Conservation (phyloP, 176 grass and related monocot species). For the Avena sativa region DNA sequence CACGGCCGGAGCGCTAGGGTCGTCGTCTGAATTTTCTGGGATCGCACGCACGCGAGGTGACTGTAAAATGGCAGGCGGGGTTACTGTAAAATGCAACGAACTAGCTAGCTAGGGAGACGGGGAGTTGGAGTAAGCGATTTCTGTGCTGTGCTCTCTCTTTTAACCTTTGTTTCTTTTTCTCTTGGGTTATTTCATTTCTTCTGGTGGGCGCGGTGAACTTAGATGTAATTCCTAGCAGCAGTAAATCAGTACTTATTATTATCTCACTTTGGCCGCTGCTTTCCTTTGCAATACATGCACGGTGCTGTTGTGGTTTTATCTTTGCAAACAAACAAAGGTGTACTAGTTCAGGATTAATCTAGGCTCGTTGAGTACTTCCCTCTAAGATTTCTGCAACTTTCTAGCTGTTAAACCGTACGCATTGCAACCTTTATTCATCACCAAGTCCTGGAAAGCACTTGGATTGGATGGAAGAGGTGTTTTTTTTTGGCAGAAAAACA, state of each 20-base stretch:
- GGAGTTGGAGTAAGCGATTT: conserved; percentile 17
- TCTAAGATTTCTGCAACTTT: not conserved
- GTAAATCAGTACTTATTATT: not conserved
- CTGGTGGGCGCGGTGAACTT: not conserved
- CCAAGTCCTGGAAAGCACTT: not conserved
- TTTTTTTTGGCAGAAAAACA: no score
- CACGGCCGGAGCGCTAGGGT: conserved; percentile 47
- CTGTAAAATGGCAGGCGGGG: conserved; percentile 11
- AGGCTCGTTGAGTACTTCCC: not conserved
- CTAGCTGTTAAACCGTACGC: conserved; percentile 21
- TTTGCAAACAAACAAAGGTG: not conserved
- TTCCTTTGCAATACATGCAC: not conserved
- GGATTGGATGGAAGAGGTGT: no score
- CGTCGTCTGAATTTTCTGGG: conserved; percentile 21
- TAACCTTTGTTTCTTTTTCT: not conserved
- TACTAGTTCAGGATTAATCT: not conserved
- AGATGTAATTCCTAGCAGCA: conserved; percentile 36
- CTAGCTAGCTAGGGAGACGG: conserved; percentile 35
- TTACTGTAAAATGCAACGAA: conserved; percentile 46
- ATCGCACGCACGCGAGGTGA: conserved; percentile 10
- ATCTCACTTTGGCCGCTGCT: not conserved
- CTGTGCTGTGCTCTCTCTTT: not conserved
- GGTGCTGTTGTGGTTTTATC: not conserved
- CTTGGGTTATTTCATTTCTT: not conserved
- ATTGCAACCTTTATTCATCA: conserved; percentile 26